Evolutionary conservation across 2,329 filamentous ascomycete genomes (phyloP).

Genomic region (Tolypocladium inflatum): DNA sequence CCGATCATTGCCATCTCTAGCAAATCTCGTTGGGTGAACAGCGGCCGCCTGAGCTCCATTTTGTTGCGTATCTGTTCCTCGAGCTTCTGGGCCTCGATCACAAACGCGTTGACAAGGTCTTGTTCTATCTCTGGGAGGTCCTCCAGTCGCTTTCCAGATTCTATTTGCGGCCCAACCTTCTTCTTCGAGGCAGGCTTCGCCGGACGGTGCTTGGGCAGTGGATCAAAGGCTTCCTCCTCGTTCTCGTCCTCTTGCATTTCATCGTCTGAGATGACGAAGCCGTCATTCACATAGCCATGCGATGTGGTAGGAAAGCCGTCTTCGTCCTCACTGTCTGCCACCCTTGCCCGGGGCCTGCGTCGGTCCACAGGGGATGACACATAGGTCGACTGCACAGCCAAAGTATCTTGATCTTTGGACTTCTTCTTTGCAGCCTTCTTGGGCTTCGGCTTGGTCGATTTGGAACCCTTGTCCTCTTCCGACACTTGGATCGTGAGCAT

Average conservation of each 20-base stretch:
- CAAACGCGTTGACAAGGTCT: slow-evolving; percentile 55
- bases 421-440: slow-evolving; percentile 28
- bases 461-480: slow-evolving; percentile 17
- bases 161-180: slow-evolving; percentile 46
- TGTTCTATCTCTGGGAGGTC: slow-evolving; percentile 50
- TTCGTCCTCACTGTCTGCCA: slow-evolving; percentile 21
- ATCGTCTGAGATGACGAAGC: slow-evolving; percentile 37
- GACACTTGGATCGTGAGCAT: slow-evolving; percentile 31
- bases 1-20: slow-evolving; percentile 65
- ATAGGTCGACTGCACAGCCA: slow-evolving; percentile 34
- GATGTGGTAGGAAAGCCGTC: slow-evolving; percentile 29
- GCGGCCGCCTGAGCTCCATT: slow-evolving; percentile 43
- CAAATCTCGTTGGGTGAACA: slow-evolving; percentile 62
- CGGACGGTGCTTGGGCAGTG: slow-evolving; percentile 27
- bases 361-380: slow-evolving; percentile 43
- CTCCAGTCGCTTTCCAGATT: slow-evolving; percentile 42
- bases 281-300: slow-evolving; percentile 38
- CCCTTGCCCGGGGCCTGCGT: slow-evolving; percentile 16
- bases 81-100: slow-evolving; percentile 48
- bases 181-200: slow-evolving; percentile 18
- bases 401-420: slow-evolving; percentile 21
- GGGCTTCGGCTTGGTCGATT: slow-evolving; percentile 18
- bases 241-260: slow-evolving; percentile 23
- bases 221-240: slow-evolving; percentile 37
- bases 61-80: slow-evolving; percentile 54